phyloP scores from a whole-genome alignment of 2,329 filamentous ascomycete genomes.

The Arthroderma sp. region DNA sequence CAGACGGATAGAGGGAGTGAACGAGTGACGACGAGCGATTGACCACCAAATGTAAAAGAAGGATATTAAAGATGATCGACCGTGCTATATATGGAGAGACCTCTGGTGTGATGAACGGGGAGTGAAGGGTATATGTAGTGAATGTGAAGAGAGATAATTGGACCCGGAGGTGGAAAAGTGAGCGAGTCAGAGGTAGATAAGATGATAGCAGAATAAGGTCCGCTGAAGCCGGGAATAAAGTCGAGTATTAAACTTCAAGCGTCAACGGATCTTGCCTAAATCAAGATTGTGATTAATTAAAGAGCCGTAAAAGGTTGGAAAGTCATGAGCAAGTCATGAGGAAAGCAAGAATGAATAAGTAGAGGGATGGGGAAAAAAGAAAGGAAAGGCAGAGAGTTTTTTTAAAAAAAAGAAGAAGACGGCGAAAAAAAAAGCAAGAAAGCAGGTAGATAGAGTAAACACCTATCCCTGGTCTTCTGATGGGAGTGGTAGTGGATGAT shows the following conservation, averaged over 20 bases:
- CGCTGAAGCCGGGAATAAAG: conserved; percentile 7
- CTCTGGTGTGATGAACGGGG: not conserved
- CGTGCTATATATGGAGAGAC: not conserved
- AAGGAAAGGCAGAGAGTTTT: not conserved
- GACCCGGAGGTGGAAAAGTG: not conserved
- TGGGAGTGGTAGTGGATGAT: not conserved
- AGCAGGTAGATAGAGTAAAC: not conserved
- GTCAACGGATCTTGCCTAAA: conserved; percentile 6
- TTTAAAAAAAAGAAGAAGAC: not conserved
- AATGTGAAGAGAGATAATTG: not conserved
- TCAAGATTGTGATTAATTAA: conserved; percentile 7
- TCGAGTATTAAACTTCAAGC: conserved; percentile 5
- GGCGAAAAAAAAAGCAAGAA: not conserved
- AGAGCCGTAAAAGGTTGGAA: conserved; percentile 6
- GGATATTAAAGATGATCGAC: not conserved
- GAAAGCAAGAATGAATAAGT: conserved; percentile 1
- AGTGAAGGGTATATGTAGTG: conserved; percentile 5
- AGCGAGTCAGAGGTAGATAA: conserved; percentile 4
- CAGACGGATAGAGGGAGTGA: not conserved
- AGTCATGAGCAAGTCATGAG: conserved; percentile 7
- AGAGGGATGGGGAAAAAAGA: not conserved
- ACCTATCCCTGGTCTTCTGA: conserved; percentile 3
- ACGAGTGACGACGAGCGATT: not conserved
- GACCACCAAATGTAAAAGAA: not conserved
- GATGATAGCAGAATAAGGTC: conserved; percentile 2